Percentiles rank a stretch among this genome's conserved stretches.
These are phyloP conservation scores for Pichia sp. DNA, from an alignment of 1,139 yeast genomes.

Conservation along the genomic window DNA sequence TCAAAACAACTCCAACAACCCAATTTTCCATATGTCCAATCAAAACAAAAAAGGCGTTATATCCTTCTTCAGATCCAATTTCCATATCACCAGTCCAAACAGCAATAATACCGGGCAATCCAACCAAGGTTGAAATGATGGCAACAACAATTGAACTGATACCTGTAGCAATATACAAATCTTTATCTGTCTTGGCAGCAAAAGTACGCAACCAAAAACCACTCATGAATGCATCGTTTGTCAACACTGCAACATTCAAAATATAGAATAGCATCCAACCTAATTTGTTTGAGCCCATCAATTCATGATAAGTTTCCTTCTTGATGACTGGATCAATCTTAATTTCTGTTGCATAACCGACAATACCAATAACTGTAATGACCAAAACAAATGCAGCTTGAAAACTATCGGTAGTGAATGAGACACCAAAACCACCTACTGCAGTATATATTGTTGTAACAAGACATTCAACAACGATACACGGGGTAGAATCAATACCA, in stretches of 20 bases:
- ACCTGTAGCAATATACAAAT: constrained; percentile 65
- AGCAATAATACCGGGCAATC: constrained; percentile 78
- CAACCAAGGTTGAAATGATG: constrained; percentile 60
- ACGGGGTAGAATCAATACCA: constrained; percentile 71
- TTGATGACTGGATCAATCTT: constrained; percentile 57
- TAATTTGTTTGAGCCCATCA: constrained; percentile 52
- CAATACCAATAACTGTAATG: constrained; percentile 59
- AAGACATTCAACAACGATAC: constrained; percentile 76
- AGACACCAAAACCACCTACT: constrained; percentile 84
- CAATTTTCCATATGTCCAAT: constrained; percentile 74
- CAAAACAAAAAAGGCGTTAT: constrained; percentile 62
- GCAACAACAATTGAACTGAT: constrained; percentile 65
- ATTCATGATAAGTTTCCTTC: constrained; percentile 47
- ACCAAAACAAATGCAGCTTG: constrained; percentile 74
- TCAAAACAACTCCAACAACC: constrained; percentile 77
- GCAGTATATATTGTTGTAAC: constrained; percentile 85
- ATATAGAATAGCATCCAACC: constrained; percentile 91
- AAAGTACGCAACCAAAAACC: constrained; percentile 94
- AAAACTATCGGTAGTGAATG: constrained; percentile 80
- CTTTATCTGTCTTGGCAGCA: constrained; percentile 74
- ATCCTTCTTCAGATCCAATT: constrained; percentile 52
- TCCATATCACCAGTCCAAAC: constrained; percentile 78
- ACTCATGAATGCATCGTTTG: constrained; percentile 84
- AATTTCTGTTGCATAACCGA: constrained; percentile 75
- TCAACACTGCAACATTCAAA: constrained; percentile 74